These are phyloP conservation scores for Cladosporium sp. DNA, from an alignment of 2,329 filamentous ascomycete genomes.

Conservation along the genomic window DNA sequence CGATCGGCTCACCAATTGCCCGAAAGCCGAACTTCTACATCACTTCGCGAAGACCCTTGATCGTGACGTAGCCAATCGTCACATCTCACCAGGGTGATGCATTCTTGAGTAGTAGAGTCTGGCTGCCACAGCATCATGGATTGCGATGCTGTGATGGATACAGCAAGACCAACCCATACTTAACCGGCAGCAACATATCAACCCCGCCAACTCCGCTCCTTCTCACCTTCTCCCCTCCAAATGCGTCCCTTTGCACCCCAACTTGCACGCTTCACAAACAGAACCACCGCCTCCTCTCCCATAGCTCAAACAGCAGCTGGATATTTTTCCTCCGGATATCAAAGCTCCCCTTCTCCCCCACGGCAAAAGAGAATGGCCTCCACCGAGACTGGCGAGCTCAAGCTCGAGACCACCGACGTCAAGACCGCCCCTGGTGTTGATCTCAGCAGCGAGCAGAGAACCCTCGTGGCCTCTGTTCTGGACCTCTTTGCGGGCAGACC, in stretches of 20 bases:
- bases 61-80: constrained; percentile 6
- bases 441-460: constrained; percentile 46
- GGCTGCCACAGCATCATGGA: constrained; percentile 7
- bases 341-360: background rate
- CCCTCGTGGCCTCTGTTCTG: constrained; percentile 52
- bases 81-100: background rate
- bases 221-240: background rate
- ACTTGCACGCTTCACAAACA: constrained; percentile 6
- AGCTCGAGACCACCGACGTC: constrained; percentile 51
- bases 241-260: constrained; percentile 12
- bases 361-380: constrained; percentile 21
- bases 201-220: background rate
- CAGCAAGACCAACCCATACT: background rate
- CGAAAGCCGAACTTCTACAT: background rate
- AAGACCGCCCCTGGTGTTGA: constrained; percentile 46
- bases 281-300: background rate
- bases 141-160: constrained; percentile 8
- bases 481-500: constrained; percentile 58
- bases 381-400: constrained; percentile 28
- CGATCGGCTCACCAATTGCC: no score
- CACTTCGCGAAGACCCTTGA: background rate
- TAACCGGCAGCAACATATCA: constrained; percentile 2
- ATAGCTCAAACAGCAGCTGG: constrained; percentile 4
- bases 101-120: background rate
- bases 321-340: background rate